Percentiles rank a stretch among this genome's conserved stretches.
Conservation (phyloP, 2,329 filamentous ascomycete species). For the Lachnellula subtilissima region DNA sequence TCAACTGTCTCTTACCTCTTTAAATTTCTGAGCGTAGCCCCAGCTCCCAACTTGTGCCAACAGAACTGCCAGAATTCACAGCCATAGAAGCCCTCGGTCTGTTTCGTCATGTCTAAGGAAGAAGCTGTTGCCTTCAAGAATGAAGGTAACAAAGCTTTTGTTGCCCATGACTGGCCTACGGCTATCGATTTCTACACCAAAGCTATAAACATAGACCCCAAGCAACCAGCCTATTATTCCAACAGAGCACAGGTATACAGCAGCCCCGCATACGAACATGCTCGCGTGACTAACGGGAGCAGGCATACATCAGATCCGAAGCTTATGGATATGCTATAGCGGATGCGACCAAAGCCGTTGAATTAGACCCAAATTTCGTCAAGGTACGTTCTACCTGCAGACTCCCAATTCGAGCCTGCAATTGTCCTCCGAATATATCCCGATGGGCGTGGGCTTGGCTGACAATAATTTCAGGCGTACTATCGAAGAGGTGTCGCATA, state of each 20-base stretch:
- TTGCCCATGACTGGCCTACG: slow-evolving; percentile 75
- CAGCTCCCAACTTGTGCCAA: background rate
- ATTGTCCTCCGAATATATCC: background rate
- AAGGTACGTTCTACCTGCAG: slow-evolving; percentile 56
- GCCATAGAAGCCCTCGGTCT: background rate
- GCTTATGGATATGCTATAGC: slow-evolving; percentile 88
- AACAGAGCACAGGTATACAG: slow-evolving; percentile 84
- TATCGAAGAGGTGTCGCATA: slow-evolving; percentile 90
- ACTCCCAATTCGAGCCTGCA: background rate
- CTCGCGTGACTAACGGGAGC: slow-evolving; percentile 45
- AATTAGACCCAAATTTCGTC: slow-evolving; percentile 79
- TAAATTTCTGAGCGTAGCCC: background rate
- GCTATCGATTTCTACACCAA: slow-evolving; percentile 82
- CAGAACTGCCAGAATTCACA: background rate
- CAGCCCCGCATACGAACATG: slow-evolving; percentile 14
- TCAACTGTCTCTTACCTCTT: background rate
- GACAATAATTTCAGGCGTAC: slow-evolving; percentile 60
- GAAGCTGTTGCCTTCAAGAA: slow-evolving; percentile 76
- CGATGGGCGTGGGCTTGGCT: slow-evolving; percentile 3
- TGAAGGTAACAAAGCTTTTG: slow-evolving; percentile 91
- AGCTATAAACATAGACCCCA: slow-evolving; percentile 78
- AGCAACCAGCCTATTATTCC: slow-evolving; percentile 85
- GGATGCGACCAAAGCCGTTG: slow-evolving; percentile 87
- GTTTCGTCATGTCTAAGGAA: slow-evolving; percentile 22
- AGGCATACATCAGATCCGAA: slow-evolving; percentile 95